Percentiles rank a stretch among this genome's conserved stretches.
These are phyloP conservation scores for Ambrosia artemisiifolia DNA, from an alignment of 129 eudicot genomes.

Conservation along the genomic window DNA sequence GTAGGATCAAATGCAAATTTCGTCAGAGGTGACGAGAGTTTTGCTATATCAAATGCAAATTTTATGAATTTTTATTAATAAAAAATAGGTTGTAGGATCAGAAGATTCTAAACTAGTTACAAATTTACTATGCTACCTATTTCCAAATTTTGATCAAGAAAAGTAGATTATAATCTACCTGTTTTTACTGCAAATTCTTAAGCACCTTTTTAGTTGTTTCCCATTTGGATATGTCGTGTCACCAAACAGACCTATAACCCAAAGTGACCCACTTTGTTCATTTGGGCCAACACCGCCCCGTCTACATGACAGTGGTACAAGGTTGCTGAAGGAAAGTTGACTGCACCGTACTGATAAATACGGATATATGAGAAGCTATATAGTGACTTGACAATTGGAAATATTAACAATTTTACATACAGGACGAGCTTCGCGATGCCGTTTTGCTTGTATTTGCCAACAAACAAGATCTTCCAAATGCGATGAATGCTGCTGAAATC, in stretches of 20 bases:
- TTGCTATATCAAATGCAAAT: not conserved
- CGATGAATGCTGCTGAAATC: slow-evolving; percentile 99
- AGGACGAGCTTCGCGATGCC: slow-evolving; percentile 99
- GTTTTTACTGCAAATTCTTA: not conserved
- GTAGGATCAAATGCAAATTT: no score
- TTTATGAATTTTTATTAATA: not conserved
- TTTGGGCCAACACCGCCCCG: not conserved
- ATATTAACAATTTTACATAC: slow-evolving; percentile 13
- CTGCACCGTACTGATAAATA: not conserved
- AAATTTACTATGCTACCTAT: not conserved
- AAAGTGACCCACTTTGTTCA: not conserved
- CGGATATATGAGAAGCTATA: not conserved
- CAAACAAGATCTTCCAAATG: slow-evolving; percentile 99
- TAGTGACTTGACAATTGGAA: not conserved
- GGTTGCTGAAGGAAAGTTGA: not conserved
- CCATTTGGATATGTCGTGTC: not conserved
- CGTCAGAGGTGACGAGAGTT: no score
- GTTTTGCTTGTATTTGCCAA: slow-evolving; percentile 98
- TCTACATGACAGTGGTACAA: not conserved
- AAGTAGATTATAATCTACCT: not conserved
- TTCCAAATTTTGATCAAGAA: not conserved
- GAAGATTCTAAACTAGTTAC: not conserved
- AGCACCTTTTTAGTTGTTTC: not conserved
- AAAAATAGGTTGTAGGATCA: not conserved
- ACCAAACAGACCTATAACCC: not conserved